Evolutionary conservation across 306 rosid species (phyloP).

Genomic region (Sechiopsis laciniata): DNA sequence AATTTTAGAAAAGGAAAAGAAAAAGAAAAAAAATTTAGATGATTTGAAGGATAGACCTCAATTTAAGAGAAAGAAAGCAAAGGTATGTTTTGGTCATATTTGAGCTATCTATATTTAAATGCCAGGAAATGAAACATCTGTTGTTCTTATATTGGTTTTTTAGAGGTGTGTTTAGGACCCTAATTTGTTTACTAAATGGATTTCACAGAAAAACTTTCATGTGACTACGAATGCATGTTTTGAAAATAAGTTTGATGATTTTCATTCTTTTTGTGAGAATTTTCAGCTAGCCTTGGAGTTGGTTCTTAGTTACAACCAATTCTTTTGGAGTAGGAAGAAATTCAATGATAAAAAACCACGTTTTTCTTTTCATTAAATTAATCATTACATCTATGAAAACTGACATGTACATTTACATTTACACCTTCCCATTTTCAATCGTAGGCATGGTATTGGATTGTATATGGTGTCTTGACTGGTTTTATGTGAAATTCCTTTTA

Average conservation of each 20-base stretch:
- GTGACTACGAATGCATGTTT: neutral
- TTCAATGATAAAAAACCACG: neutral
- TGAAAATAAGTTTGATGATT: neutral
- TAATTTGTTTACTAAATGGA: neutral
- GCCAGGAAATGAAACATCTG: neutral
- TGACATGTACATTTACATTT: neutral
- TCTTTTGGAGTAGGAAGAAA: neutral
- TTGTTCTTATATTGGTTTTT: neutral
- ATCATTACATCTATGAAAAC: neutral
- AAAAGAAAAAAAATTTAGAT: constrained; percentile 18
- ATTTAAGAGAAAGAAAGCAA: constrained; percentile 74
- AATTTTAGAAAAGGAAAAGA: constrained; percentile 29
- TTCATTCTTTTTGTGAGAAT: neutral
- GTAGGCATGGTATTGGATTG: constrained; percentile 4
- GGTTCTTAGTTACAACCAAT: neutral
- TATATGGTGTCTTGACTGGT: neutral
- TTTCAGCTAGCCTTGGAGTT: neutral
- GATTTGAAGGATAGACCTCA: constrained; percentile 52
- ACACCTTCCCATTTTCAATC: neutral
- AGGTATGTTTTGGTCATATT: constrained; percentile 35
- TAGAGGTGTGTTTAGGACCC: neutral
- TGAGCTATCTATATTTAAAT: neutral
- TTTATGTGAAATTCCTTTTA: neutral
- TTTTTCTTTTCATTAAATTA: too few relatives aligned
- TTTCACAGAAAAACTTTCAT: neutral